Percentiles rank a stretch among this genome's conserved stretches.
Conservation (phyloP, 176 grass and related monocot genomes). For the Aechmea fasciata region DNA sequence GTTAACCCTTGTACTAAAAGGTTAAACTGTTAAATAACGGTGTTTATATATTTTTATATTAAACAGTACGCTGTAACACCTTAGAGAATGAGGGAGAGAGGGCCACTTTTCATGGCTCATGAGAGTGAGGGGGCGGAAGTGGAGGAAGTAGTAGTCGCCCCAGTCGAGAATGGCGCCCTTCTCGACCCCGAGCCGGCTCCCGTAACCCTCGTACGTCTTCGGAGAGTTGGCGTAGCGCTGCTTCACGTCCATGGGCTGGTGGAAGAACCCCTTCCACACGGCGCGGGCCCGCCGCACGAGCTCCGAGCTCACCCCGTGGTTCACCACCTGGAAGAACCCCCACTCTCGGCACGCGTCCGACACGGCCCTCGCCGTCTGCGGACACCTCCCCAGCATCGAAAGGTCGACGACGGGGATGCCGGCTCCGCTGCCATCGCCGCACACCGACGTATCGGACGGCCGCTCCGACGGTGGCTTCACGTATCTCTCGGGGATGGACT, state of each 20-base stretch:
- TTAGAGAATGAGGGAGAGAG: constrained; percentile 32
- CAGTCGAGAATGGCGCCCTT: constrained; percentile 66
- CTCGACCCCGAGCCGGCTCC: constrained; percentile 64
- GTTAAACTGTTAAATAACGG: no score
- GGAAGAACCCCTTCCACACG: constrained; percentile 66
- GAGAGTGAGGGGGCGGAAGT: constrained; percentile 46
- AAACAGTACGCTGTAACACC: constrained; percentile 17
- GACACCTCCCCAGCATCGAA: background rate
- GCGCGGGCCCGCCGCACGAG: constrained; percentile 32
- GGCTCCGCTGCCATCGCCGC: background rate
- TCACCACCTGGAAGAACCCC: constrained; percentile 93
- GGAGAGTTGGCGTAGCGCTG: constrained; percentile 65
- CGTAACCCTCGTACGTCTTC: constrained; percentile 75
- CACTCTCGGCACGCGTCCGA: constrained; percentile 55
- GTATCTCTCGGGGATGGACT: constrained; percentile 44
- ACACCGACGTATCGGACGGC: background rate
- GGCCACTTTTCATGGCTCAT: constrained; percentile 56
- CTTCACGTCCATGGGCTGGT: constrained; percentile 51
- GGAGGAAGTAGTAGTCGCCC: constrained; percentile 92
- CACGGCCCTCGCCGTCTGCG: constrained; percentile 20
- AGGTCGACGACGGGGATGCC: constrained; percentile 67
- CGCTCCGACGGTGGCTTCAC: constrained; percentile 52
- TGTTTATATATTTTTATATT: no score
- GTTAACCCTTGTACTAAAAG: no score
- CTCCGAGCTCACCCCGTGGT: constrained; percentile 47